Conservation (phyloP, 1,284 basidiomycete genomes). For the Pholiota adiposa region DNA sequence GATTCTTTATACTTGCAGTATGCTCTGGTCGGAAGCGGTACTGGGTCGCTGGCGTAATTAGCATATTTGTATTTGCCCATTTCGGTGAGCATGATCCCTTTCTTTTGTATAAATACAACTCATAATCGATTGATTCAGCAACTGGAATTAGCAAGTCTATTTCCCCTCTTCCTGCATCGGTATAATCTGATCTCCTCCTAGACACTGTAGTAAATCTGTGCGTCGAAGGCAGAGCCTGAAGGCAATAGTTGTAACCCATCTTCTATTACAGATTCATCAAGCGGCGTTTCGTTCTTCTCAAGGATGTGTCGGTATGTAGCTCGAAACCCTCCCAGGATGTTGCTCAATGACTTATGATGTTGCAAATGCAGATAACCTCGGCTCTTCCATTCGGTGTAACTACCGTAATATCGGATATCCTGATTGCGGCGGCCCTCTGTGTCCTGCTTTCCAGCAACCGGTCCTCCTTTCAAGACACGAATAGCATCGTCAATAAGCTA, state of each 20-base stretch:
- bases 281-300: slow-evolving; percentile 35
- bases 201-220: slow-evolving; percentile 42
- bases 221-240: slow-evolving; percentile 8
- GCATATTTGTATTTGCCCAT: slow-evolving; percentile 39
- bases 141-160: slow-evolving; percentile 40
- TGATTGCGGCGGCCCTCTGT: slow-evolving; percentile 43
- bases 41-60: slow-evolving; percentile 39
- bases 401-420: slow-evolving; percentile 45
- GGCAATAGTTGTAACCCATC: not conserved
- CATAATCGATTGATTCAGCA: slow-evolving; percentile 24
- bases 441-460: slow-evolving; percentile 40
- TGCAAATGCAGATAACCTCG: slow-evolving; percentile 27
- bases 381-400: slow-evolving; percentile 43
- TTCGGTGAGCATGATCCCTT: slow-evolving; percentile 35
- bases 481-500: slow-evolving; percentile 43
- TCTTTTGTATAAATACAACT: not conserved
- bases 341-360: not conserved
- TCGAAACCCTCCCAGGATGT: not conserved
- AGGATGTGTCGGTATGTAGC: slow-evolving; percentile 35
- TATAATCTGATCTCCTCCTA: slow-evolving; percentile 12
- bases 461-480: slow-evolving; percentile 43
- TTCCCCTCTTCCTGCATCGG: not conserved
- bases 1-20: slow-evolving; percentile 28
- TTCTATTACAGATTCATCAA: slow-evolving; percentile 34
- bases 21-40: slow-evolving; percentile 34